Evolutionary conservation across 208 protist species (phyloP).

Genomic region (Crithidia mellificae): DNA sequence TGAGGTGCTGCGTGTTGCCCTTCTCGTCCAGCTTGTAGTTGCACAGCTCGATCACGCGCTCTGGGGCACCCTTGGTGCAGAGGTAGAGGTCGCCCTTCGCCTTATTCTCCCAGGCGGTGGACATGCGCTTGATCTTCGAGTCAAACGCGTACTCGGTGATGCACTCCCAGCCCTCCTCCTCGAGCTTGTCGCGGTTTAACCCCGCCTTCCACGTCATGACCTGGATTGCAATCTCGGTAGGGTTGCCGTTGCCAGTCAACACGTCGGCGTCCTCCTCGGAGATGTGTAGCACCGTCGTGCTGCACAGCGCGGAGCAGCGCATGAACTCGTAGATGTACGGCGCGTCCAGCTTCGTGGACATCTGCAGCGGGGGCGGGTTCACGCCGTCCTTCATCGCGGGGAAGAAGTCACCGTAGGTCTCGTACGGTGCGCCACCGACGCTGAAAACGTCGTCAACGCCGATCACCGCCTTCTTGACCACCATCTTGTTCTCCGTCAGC

Average conservation of each 20-base stretch:
- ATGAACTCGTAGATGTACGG: slow-evolving; percentile 77
- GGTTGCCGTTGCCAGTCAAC: slow-evolving; percentile 79
- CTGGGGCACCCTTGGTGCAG: slow-evolving; percentile 88
- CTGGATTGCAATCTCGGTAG: slow-evolving; percentile 89
- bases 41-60: slow-evolving; percentile 84
- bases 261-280: slow-evolving; percentile 66
- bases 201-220: slow-evolving; percentile 90
- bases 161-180: slow-evolving; percentile 75
- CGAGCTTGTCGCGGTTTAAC: slow-evolving; percentile 60
- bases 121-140: slow-evolving; percentile 90
- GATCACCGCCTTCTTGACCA: slow-evolving; percentile 80
- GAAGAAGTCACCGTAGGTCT: slow-evolving; percentile 67
- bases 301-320: slow-evolving; percentile 77
- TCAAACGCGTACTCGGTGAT: slow-evolving; percentile 88
- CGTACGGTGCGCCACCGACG: slow-evolving; percentile 79
- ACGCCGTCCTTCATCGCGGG: slow-evolving; percentile 37
- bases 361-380: slow-evolving; percentile 39
- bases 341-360: slow-evolving; percentile 43
- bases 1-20: slow-evolving; percentile 43
- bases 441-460: slow-evolving; percentile 56
- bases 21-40: slow-evolving; percentile 44
- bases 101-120: slow-evolving; percentile 74
- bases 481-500: slow-evolving; percentile 95
- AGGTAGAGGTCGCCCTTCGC: slow-evolving; percentile 59
- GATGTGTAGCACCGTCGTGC: slow-evolving; percentile 61